phyloP scores from a whole-genome alignment of 2,329 filamentous ascomycete species.

The Neobulgaria alba region DNA sequence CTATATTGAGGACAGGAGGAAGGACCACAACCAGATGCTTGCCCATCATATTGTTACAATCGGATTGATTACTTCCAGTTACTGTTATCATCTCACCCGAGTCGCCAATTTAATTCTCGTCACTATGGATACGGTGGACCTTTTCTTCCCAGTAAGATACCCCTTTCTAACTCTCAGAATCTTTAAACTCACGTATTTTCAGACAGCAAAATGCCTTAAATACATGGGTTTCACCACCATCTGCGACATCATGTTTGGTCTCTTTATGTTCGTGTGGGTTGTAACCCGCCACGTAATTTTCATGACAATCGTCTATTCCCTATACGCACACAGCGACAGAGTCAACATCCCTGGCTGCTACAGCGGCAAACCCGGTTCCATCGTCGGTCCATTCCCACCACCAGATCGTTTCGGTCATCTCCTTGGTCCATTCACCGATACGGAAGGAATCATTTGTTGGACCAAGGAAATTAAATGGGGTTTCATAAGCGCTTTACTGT shows the following conservation, averaged over 20 bases:
- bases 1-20: slow-evolving; percentile 87
- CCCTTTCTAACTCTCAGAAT: neutral
- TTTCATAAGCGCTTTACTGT: slow-evolving; percentile 71
- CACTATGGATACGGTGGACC: slow-evolving; percentile 88
- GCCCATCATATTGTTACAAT: slow-evolving; percentile 89
- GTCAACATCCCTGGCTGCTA: slow-evolving; percentile 66
- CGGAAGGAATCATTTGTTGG: slow-evolving; percentile 71
- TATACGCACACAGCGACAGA: slow-evolving; percentile 56
- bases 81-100: slow-evolving; percentile 77
- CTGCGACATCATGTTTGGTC: slow-evolving; percentile 75
- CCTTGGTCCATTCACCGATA: slow-evolving; percentile 63
- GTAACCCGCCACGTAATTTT: slow-evolving; percentile 75
- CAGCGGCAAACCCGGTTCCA: slow-evolving; percentile 43
- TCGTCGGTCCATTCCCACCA: slow-evolving; percentile 45
- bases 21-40: slow-evolving; percentile 95
- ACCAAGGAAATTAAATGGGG: slow-evolving; percentile 63
- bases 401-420: slow-evolving; percentile 52
- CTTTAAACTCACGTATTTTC: slow-evolving; percentile 4
- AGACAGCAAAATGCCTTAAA: slow-evolving; percentile 90
- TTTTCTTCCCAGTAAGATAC: slow-evolving; percentile 68
- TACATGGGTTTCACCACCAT: slow-evolving; percentile 68
- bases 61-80: slow-evolving; percentile 69
- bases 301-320: slow-evolving; percentile 71
- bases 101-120: slow-evolving; percentile 84
- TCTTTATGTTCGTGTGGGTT: slow-evolving; percentile 87